These are phyloP conservation scores for Amauroascus verrucosus DNA, from an alignment of 2,329 filamentous ascomycete genomes.

Conservation along the genomic window DNA sequence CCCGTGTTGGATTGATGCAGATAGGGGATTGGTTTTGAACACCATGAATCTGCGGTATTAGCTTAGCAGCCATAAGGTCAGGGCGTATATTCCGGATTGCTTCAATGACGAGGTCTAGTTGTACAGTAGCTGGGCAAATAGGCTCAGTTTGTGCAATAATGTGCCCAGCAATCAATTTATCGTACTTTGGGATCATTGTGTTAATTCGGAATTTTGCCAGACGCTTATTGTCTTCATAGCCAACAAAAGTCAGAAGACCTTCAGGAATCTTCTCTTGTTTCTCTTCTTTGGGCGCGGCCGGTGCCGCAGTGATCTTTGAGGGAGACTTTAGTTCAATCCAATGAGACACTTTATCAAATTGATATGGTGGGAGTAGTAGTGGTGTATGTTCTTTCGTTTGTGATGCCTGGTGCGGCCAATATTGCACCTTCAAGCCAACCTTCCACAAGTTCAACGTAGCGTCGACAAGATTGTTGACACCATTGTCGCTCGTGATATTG, in stretches of 20 bases:
- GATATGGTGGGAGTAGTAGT: constrained; percentile 34
- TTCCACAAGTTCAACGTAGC: constrained; percentile 34
- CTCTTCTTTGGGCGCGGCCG: background rate
- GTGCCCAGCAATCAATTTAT: constrained; percentile 3
- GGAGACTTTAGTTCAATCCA: background rate
- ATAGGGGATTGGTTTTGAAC: constrained; percentile 9
- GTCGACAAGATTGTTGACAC: constrained; percentile 20
- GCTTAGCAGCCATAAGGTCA: background rate
- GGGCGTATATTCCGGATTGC: constrained; percentile 5
- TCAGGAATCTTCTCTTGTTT: background rate
- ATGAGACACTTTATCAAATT: constrained; percentile 31
- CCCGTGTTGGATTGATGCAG: constrained; percentile 3
- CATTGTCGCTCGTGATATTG: constrained; percentile 7
- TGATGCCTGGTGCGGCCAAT: constrained; percentile 31
- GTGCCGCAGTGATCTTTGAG: background rate
- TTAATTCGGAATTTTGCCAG: constrained; percentile 4
- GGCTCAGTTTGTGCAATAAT: constrained; percentile 8
- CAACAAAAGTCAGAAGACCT: background rate
- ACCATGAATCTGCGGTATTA: constrained; percentile 6
- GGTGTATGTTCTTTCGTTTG: constrained; percentile 20
- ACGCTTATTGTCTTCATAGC: background rate
- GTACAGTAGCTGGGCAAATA: constrained; percentile 5
- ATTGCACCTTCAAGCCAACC: constrained; percentile 25
- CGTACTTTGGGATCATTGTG: constrained; percentile 6
- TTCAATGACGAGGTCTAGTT: constrained; percentile 11